These are phyloP conservation scores for Chytriomyces confervae DNA, from an alignment of 192 early-diverging fungal genomes.

Conservation along the genomic window DNA sequence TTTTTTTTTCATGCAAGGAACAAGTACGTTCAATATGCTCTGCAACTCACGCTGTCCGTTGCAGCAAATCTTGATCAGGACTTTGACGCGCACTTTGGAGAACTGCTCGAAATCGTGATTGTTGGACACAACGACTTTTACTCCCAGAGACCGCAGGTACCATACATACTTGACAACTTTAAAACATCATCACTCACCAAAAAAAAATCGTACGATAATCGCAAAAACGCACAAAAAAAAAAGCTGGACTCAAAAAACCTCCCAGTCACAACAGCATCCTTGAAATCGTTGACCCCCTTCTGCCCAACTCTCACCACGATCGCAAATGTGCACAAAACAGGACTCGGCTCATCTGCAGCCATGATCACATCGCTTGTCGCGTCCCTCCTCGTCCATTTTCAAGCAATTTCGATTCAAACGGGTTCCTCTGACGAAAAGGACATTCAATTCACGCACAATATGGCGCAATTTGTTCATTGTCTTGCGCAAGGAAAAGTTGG, in stretches of 20 bases:
- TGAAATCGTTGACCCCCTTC: constrained; percentile 60
- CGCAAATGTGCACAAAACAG: constrained; percentile 88
- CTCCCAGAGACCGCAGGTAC: constrained; percentile 87
- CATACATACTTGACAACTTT: constrained; percentile 3
- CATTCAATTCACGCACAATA: constrained; percentile 75
- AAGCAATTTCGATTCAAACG: constrained; percentile 40
- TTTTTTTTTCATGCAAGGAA: constrained; percentile 46
- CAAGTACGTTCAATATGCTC: constrained; percentile 69
- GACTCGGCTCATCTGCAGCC: constrained; percentile 95
- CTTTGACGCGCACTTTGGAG: not conserved
- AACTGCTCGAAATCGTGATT: constrained; percentile 75
- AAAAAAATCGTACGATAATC: not conserved
- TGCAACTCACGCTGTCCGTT: constrained; percentile 33
- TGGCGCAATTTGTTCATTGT: constrained; percentile 92
- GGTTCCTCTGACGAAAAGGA: constrained; percentile 20
- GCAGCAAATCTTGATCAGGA: not conserved
- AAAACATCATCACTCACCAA: not conserved
- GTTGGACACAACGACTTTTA: constrained; percentile 98
- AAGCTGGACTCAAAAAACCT: constrained; percentile 60
- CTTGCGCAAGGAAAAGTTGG: constrained; percentile 99
- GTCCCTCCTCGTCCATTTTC: constrained; percentile 78
- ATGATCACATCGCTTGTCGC: constrained; percentile 91
- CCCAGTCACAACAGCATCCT: constrained; percentile 60
- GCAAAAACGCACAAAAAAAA: not conserved
- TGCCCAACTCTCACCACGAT: constrained; percentile 65